Conservation (phyloP, 108 stramenopile genomes). For the Cyclotella baltica region DNA sequence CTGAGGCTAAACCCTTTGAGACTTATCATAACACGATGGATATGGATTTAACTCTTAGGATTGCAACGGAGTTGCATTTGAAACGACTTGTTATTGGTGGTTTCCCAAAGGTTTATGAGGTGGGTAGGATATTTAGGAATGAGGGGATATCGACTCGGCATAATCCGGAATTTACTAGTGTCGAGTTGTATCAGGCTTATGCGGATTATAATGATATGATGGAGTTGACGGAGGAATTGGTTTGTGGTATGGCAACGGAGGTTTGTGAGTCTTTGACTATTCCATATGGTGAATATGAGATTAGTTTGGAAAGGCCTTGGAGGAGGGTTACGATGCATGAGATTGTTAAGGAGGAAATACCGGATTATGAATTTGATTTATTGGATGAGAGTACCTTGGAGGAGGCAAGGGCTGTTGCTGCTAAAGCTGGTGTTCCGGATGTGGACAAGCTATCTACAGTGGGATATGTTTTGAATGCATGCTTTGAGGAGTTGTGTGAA, state of each 20-base stretch:
- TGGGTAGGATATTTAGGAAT: slow-evolving; percentile 99
- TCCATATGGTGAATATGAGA: slow-evolving; percentile 85
- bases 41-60: slow-evolving; percentile 94
- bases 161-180: slow-evolving; percentile 99
- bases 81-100: slow-evolving; percentile 98
- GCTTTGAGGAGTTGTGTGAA: slow-evolving; percentile 98
- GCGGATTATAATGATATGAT: slow-evolving; percentile 98
- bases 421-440: slow-evolving; percentile 75
- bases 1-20: slow-evolving; percentile 98
- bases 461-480: slow-evolving; percentile 93
- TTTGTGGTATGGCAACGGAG: slow-evolving; percentile 81
- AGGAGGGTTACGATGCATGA: slow-evolving; percentile 97
- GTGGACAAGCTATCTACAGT: slow-evolving; percentile 71
- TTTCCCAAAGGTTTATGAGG: slow-evolving; percentile 96
- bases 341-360: slow-evolving; percentile 92
- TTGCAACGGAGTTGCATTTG: slow-evolving; percentile 98
- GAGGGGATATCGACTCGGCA: slow-evolving; percentile 98
- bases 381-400: slow-evolving; percentile 71
- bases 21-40: slow-evolving; percentile 96
- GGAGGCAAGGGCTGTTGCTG: slow-evolving; percentile 79
- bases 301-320: slow-evolving; percentile 93
- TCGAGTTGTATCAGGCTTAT: slow-evolving; percentile 99
- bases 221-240: slow-evolving; percentile 92
- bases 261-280: slow-evolving; percentile 76
- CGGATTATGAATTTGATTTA: slow-evolving; percentile 88